Evolutionary conservation across 768 basidiomycete genomes (phyloP).

Genomic region (Boletus subparvulus): DNA sequence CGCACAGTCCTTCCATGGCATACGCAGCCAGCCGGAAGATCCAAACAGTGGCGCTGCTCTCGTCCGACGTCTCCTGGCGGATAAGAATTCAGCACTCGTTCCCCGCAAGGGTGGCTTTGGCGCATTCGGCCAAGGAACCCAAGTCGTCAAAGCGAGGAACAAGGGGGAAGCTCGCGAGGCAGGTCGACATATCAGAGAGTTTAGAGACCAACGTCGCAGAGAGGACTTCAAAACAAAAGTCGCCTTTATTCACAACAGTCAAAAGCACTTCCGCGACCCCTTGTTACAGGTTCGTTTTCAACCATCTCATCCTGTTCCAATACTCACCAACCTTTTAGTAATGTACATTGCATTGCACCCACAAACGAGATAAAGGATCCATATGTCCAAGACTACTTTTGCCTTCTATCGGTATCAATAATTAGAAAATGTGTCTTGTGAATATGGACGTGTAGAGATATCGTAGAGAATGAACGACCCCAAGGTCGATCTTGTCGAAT

Average conservation of each 20-base stretch:
- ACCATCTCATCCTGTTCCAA: neutral
- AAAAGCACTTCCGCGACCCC: slow-evolving; percentile 87
- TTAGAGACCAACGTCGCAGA: slow-evolving; percentile 72
- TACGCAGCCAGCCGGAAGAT: slow-evolving; percentile 49
- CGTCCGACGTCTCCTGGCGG: slow-evolving; percentile 73
- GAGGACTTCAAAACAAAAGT: slow-evolving; percentile 87
- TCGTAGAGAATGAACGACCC: slow-evolving; percentile 35
- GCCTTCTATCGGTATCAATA: slow-evolving; percentile 13
- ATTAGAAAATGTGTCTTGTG: neutral
- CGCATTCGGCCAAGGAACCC: slow-evolving; percentile 76
- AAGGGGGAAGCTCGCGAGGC: slow-evolving; percentile 94
- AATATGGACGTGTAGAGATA: slow-evolving; percentile 25
- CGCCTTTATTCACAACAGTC: slow-evolving; percentile 75
- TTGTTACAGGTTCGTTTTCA: slow-evolving; percentile 46
- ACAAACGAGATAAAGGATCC: neutral
- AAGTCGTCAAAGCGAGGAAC: slow-evolving; percentile 89
- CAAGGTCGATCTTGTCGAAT: slow-evolving; percentile 39
- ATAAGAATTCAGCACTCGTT: slow-evolving; percentile 83
- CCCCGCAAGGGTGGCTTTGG: slow-evolving; percentile 85
- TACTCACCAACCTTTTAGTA: slow-evolving; percentile 18
- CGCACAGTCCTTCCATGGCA: slow-evolving; percentile 68
- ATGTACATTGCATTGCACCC: slow-evolving; percentile 9
- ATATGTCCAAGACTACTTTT: slow-evolving; percentile 16
- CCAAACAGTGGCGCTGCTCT: slow-evolving; percentile 73
- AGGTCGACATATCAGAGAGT: slow-evolving; percentile 79